phyloP scores from a whole-genome alignment of 108 stramenopile genomes.

The Pseudonitzschia delicatissima region DNA sequence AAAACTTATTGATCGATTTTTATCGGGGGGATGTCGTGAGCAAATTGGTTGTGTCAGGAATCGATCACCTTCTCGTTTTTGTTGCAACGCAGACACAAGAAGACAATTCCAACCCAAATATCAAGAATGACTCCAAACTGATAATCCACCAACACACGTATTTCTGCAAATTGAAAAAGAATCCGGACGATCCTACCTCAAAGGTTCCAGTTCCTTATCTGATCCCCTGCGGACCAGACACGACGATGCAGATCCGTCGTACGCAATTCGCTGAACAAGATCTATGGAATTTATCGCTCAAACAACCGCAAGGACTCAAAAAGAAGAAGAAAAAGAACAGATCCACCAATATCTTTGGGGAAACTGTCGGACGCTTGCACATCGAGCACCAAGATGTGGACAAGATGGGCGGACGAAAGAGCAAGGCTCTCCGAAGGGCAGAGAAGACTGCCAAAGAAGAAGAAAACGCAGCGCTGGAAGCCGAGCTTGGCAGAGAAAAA shows the following conservation, averaged over 20 bases:
- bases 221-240: constrained; percentile 91
- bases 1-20: constrained; percentile 93
- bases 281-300: constrained; percentile 88
- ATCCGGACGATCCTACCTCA: constrained; percentile 53
- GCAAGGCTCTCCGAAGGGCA: constrained; percentile 83
- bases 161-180: constrained; percentile 81
- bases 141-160: constrained; percentile 79
- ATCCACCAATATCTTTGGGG: constrained; percentile 92
- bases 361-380: constrained; percentile 95
- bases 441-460: constrained; percentile 69
- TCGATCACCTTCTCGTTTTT: constrained; percentile 95
- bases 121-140: constrained; percentile 23
- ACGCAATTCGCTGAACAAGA: constrained; percentile 91
- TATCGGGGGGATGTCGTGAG: constrained; percentile 94
- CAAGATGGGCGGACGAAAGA: constrained; percentile 74
- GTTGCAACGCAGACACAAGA: constrained; percentile 49
- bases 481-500: constrained; percentile 67
- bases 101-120: constrained; percentile 18
- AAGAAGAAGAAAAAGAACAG: constrained; percentile 91
- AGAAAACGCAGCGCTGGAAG: constrained; percentile 73
- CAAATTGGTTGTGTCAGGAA: constrained; percentile 78
- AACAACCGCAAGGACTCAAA: constrained; percentile 64
- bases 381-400: constrained; percentile 94
- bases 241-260: constrained; percentile 88
- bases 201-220: constrained; percentile 85